Base-by-base conservation (phyloP, 2,329 filamentous ascomycete species). In the Aspergillus persii region DNA sequence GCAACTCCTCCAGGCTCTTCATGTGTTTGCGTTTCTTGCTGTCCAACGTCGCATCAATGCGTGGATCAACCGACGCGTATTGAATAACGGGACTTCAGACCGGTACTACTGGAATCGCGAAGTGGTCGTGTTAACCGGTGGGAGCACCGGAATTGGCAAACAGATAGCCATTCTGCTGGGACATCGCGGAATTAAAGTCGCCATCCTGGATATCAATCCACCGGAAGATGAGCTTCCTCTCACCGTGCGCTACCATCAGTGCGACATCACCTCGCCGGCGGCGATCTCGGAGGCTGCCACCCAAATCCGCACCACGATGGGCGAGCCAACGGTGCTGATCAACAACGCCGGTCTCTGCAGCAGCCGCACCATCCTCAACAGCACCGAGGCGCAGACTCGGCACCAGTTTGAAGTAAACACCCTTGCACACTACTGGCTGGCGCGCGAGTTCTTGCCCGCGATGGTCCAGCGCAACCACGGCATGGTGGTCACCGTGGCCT, bases 41-140 rank as follows among this genome's bases (percentile, higher is more conserved):
- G 61, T 88, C 23, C 64, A 80, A 8, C 75, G 79, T 31, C 77
- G 76, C 56, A 63, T 83, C 15, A 85, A 81, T 67, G 71, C 70
- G 12, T 84, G 80, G 71, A 72, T 87, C 11, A 85, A 84, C 66
- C 73, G 76, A 2, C 76, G 80, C 9, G 77, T 77, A 3, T 58
- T 79, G 52, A 83, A 83, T 69, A 83, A 81, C 53, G 71, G 63
- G 50, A 58, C 65, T 50, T 65, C 63, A 26, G 76, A 74, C 60
- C 65, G 66, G 41, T 75, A 74, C 50, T 67, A 75, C 64, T 92
- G 89, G 88, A 76, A 80, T 26, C 82, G 81, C 54, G 89, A 92
- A 76, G 81, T 92, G 53, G 86, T 90, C 2, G 78, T 92, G 48
- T 81, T 93, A 23, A 93, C 90, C 0, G 90, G 91, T 7, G 90